Evolutionary conservation across 2,329 filamentous ascomycete species (phyloP), one percentile per base, ranked within the genome.

Genomic region (Aspergillus felis): DNA sequence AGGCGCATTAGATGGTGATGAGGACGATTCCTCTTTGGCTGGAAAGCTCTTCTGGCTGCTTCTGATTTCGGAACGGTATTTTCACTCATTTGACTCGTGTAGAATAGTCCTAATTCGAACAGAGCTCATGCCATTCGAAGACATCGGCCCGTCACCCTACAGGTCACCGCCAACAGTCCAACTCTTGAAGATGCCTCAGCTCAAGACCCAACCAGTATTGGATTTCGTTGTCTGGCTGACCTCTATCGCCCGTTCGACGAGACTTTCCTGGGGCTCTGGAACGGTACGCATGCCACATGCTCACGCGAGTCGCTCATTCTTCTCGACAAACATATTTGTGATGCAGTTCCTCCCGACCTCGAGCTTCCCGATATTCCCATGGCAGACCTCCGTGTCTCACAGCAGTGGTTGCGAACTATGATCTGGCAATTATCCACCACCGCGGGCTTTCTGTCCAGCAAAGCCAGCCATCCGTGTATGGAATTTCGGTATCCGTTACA

Each of bases 351-450:
- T 3, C 65, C 73, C 9, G 82, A 84, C 62, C 74, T 84, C 14
- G 79, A 82, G 48, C 73, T 77, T 24, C 87, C 86, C 0, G 83
- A 86, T 58, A 83, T 83, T 44, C 86, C 89, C 61, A 86, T 85
- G 57, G 86, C 87, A 1, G 85, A 89, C 59, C 77, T 90, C 17
- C 79, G 86, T 28, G 82, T 87, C 42, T 88, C 85, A 1, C 86
- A 89, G 66, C 85, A 88, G 65, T 90, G 87, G 87, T 77, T 90
- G 4, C 79, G 84, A 20, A 83, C 86, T 1, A 87, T 89, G 74
- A 83, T 89, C n/a, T 90, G 87, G 87, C 87, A 89, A 64, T 81
- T 87, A 1, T 86, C 86, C 3, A 87, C 88, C 64, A 82, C 83
- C 22, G 85, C 88, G 63, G 84, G 85, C 3, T 82, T 85, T 25